Evolutionary conservation across 768 basidiomycete genomes (phyloP).

Genomic region (Pisolithus sp.): DNA sequence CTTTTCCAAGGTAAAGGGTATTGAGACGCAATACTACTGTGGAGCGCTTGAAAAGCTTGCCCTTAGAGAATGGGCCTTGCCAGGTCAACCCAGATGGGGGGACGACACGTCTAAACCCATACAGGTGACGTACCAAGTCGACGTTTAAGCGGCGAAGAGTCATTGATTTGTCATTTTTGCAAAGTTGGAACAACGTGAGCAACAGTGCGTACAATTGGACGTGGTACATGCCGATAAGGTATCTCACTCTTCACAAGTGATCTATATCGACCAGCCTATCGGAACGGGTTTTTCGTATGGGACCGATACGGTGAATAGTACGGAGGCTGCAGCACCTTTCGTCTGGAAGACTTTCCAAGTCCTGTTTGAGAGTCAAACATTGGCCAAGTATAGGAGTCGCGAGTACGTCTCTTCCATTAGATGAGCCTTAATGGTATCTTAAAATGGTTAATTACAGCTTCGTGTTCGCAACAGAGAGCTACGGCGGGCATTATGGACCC

Average conservation of each 20-base stretch:
- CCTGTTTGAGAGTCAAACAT: conserved; percentile 50
- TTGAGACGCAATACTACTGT: background rate
- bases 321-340: conserved; percentile 44
- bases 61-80: conserved; percentile 59
- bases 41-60: background rate
- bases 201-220: conserved; percentile 44
- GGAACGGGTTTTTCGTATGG: conserved; percentile 62
- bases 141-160: background rate
- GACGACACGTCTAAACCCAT: conserved; percentile 52
- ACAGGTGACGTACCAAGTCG: conserved; percentile 33
- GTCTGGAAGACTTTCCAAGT: conserved; percentile 62
- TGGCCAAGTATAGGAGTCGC: conserved; percentile 45
- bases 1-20: conserved; percentile 47
- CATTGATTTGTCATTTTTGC: background rate
- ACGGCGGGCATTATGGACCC: conserved; percentile 64
- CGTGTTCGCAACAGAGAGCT: conserved; percentile 60
- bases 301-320: conserved; percentile 45
- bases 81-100: conserved; percentile 46
- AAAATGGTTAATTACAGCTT: conserved; percentile 34
- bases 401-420: conserved; percentile 35
- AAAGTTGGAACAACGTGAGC: conserved; percentile 62
- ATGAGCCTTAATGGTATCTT: background rate
- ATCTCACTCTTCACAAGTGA: conserved; percentile 34
- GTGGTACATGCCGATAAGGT: conserved; percentile 62
- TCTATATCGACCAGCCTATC: conserved; percentile 67